These are phyloP conservation scores for Annulohypoxylon truncatum DNA, from an alignment of 2,329 filamentous ascomycete genomes.

Conservation along the genomic window DNA sequence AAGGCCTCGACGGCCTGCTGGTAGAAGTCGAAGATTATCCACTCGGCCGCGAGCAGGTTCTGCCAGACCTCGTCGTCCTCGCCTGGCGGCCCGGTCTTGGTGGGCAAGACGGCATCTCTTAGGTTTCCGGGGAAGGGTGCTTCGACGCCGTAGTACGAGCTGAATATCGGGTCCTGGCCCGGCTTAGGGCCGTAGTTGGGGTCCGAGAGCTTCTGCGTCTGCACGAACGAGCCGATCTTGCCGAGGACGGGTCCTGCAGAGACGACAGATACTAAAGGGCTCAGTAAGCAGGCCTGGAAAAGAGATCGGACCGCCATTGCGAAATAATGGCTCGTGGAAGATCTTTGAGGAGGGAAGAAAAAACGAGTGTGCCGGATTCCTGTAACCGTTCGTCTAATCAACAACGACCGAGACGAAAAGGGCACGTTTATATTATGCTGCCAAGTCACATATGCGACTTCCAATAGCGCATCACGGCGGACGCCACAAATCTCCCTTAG, in stretches of 20 bases:
- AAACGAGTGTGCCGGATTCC: conserved; percentile 12
- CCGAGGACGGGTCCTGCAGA: conserved; percentile 29
- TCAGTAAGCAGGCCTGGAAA: conserved; percentile 37
- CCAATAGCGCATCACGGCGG: conserved; percentile 31
- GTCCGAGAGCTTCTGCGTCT: conserved; percentile 43
- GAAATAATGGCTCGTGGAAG: neutral
- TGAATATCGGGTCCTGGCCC: conserved; percentile 50
- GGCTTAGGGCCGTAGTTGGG: conserved; percentile 50
- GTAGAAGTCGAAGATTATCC: conserved; percentile 59
- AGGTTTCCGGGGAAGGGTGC: conserved; percentile 54
- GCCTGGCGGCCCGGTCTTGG: conserved; percentile 45
- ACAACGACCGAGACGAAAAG: conserved; percentile 4
- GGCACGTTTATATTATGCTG: conserved; percentile 33
- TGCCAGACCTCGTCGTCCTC: conserved; percentile 58
- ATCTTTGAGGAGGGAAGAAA: conserved; percentile 16
- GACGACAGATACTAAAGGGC: conserved; percentile 26
- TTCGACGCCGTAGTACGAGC: conserved; percentile 48
- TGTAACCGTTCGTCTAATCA: neutral
- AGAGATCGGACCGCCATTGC: conserved; percentile 39
- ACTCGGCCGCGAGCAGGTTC: conserved; percentile 58
- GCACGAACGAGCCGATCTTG: conserved; percentile 19
- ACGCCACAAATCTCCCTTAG: conserved; percentile 28
- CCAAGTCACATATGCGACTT: conserved; percentile 13
- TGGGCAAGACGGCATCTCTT: conserved; percentile 49
- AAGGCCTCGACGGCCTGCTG: conserved; percentile 55